phyloP scores from a whole-genome alignment of 179 eudicot species.

The Beta lomatogona region DNA sequence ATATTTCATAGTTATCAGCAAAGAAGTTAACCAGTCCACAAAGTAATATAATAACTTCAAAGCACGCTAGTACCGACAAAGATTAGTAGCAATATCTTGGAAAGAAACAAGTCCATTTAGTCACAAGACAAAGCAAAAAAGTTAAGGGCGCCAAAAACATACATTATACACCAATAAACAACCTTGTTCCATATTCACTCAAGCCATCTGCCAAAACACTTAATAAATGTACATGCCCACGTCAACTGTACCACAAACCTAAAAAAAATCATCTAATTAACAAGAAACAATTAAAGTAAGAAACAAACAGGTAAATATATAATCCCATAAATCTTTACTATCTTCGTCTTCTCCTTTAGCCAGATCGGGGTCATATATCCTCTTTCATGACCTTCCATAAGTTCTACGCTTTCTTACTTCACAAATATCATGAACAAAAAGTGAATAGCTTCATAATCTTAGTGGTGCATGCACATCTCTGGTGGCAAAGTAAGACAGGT shows the following conservation, averaged over 20 bases:
- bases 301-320: not conserved
- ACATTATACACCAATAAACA: not conserved
- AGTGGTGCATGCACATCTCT: not conserved
- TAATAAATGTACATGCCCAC: not conserved
- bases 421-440: not conserved
- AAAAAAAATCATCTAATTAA: not conserved
- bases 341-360: not conserved
- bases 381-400: not conserved
- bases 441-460: not conserved
- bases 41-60: not conserved
- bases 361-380: not conserved
- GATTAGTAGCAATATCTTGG: not conserved
- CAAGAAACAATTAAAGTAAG: not conserved
- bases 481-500: not conserved
- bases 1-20: not conserved
- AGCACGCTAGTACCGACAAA: not conserved
- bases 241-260: not conserved
- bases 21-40: not conserved
- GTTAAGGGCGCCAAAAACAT: not conserved
- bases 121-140: not conserved
- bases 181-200: not conserved
- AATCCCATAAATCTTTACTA: not conserved
- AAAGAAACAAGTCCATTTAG: not conserved
- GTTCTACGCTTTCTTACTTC: no score
- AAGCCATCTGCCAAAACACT: not conserved